Conservation (phyloP, 345 rosid genomes). For the Geranium rotundifolium region DNA sequence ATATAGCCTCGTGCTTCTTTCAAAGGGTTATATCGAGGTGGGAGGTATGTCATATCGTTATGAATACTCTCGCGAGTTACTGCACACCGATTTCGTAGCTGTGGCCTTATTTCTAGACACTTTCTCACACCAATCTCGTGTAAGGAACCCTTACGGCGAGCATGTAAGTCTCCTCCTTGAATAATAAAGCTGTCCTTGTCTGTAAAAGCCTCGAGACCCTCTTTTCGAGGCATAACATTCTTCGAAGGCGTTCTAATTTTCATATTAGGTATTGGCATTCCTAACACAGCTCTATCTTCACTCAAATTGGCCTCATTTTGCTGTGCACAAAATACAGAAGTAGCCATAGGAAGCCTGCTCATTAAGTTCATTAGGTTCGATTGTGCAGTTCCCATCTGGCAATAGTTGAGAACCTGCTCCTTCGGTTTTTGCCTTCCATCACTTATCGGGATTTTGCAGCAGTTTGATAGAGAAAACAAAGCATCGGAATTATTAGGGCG, state of each 20-base stretch:
- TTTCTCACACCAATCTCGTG: slow-evolving; percentile 6
- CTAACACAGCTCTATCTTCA: slow-evolving; percentile 7
- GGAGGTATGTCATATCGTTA: slow-evolving; percentile 1
- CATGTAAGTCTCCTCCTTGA: slow-evolving; percentile 12
- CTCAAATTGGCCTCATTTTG: slow-evolving; percentile 7
- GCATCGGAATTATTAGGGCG: slow-evolving; percentile 3
- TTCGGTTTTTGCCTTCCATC: slow-evolving; percentile 8
- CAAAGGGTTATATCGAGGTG: slow-evolving; percentile 21
- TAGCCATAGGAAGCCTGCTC: slow-evolving; percentile 7
- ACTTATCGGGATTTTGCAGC: slow-evolving; percentile 1
- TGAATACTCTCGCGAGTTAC: slow-evolving; percentile 5
- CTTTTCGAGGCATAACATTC: slow-evolving; percentile 2
- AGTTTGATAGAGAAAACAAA: slow-evolving; percentile 9
- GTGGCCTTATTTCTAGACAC: slow-evolving; percentile 9
- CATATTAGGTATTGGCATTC: slow-evolving; percentile 9
- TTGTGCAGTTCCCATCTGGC: not conserved
- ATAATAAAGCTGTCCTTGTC: slow-evolving; percentile 14
- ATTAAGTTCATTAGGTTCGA: not conserved
- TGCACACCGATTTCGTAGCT: not conserved
- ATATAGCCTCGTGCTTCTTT: slow-evolving; percentile 14
- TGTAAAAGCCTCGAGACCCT: slow-evolving; percentile 11
- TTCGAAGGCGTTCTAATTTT: slow-evolving; percentile 11
- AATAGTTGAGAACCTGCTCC: not conserved
- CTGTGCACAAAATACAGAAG: slow-evolving; percentile 11
- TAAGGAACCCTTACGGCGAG: slow-evolving; percentile 2